phyloP scores from a whole-genome alignment of 331 rosid species.

The Quercus lobata region DNA sequence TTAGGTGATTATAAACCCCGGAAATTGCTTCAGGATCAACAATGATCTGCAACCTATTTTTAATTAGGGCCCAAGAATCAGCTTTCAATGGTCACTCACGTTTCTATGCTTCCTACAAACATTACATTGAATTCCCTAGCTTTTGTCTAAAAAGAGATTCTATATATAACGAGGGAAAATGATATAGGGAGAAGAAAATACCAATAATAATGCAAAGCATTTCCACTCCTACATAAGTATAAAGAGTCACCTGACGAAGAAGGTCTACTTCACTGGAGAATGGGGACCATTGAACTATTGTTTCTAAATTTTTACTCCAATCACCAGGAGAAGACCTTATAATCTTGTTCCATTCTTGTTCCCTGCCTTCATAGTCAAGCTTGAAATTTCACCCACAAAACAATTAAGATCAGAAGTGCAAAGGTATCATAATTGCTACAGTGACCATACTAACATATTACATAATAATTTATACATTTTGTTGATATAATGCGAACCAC shows the following conservation, averaged over 20 bases:
- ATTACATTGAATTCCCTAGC: neutral
- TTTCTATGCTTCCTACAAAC: neutral
- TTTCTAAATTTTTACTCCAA: slow-evolving; percentile 71
- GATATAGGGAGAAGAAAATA: neutral
- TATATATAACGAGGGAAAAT: neutral
- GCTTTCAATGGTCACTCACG: neutral
- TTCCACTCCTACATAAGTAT: slow-evolving; percentile 10
- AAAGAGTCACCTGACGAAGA: slow-evolving; percentile 62
- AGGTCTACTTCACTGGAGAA: slow-evolving; percentile 69
- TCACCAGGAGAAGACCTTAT: slow-evolving; percentile 56
- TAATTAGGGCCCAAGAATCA: neutral
- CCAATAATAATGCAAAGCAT: neutral
- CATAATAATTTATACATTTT: neutral
- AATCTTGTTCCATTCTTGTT: slow-evolving; percentile 56
- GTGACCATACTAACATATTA: neutral
- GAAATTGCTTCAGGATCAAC: neutral
- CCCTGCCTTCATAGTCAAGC: slow-evolving; percentile 78
- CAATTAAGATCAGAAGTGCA: slow-evolving; percentile 24
- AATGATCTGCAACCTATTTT: neutral
- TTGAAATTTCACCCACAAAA: slow-evolving; percentile 31
- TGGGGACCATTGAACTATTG: slow-evolving; percentile 82
- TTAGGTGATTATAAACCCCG: neutral
- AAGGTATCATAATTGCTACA: neutral
- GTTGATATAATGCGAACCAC: neutral
- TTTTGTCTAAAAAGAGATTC: neutral